phyloP scores from a whole-genome alignment of 2,329 filamentous ascomycete species.

The Aspergillus puulaauensis region DNA sequence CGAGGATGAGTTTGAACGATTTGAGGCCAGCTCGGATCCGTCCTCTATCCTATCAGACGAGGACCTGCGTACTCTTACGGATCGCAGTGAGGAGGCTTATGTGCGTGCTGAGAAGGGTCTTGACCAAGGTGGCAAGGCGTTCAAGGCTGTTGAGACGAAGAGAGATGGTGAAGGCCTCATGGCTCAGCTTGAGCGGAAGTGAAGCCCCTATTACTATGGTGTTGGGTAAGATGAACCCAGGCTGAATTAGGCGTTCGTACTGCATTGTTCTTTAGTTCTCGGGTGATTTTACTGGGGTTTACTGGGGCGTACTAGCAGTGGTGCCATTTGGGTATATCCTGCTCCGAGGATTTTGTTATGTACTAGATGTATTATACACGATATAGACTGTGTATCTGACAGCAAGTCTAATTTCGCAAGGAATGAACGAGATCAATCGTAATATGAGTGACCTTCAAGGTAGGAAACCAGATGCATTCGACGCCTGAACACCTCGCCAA shows the following conservation, averaged over 20 bases:
- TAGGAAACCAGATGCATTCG: constrained; percentile 24
- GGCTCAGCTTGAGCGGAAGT: constrained; percentile 24
- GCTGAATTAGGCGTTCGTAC: background rate
- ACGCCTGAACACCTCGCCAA: constrained; percentile 35
- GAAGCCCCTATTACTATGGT: background rate
- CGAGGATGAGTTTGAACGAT: constrained; percentile 70
- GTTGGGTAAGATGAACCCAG: background rate
- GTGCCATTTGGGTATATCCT: background rate
- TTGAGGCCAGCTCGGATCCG: constrained; percentile 55
- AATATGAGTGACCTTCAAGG: background rate
- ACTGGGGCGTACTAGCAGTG: background rate
- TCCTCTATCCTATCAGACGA: constrained; percentile 69
- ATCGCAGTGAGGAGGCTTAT: constrained; percentile 68
- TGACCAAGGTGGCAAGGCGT: constrained; percentile 56
- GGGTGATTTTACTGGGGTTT: background rate
- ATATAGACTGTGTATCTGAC: constrained; percentile 8
- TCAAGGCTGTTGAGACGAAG: constrained; percentile 80
- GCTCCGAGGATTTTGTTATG: background rate
- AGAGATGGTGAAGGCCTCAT: constrained; percentile 44
- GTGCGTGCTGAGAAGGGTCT: constrained; percentile 74
- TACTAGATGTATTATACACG: constrained; percentile 13
- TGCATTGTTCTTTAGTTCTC: background rate
- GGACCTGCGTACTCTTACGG: constrained; percentile 76
- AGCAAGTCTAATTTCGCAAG: background rate
- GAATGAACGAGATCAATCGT: background rate